These are phyloP conservation scores for Cladosporium cucumerinum DNA, from an alignment of 2,329 filamentous ascomycete genomes.

Conservation along the genomic window DNA sequence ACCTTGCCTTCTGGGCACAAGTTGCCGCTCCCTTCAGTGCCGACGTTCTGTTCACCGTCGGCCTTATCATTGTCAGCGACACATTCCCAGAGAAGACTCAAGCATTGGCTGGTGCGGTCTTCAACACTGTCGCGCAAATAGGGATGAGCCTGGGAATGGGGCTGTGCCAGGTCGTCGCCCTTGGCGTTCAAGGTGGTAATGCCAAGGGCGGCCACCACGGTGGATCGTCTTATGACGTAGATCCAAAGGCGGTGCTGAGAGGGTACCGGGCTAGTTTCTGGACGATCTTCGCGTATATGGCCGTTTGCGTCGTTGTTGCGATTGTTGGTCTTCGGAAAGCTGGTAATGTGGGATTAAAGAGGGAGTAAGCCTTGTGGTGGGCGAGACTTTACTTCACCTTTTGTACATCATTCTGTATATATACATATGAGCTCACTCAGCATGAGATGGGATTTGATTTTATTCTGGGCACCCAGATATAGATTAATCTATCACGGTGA, in stretches of 20 bases:
- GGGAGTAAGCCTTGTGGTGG: constrained; percentile 23
- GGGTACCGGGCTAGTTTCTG: constrained; percentile 42
- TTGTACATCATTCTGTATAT: not conserved
- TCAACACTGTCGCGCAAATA: constrained; percentile 45
- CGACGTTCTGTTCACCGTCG: constrained; percentile 10
- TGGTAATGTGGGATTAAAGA: constrained; percentile 41
- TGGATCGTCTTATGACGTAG: not conserved
- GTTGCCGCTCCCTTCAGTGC: constrained; percentile 17
- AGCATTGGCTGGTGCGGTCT: constrained; percentile 45
- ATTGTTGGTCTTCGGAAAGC: constrained; percentile 39
- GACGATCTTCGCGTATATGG: constrained; percentile 36
- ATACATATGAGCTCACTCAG: not conserved
- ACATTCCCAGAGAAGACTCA: constrained; percentile 39
- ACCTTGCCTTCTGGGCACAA: constrained; percentile 13
- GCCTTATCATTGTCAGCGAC: constrained; percentile 7
- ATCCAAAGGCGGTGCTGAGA: constrained; percentile 29
- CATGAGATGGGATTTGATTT: not conserved
- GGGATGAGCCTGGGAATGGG: constrained; percentile 41
- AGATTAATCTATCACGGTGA: not conserved
- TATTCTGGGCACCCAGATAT: not conserved
- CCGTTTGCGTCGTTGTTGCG: constrained; percentile 29
- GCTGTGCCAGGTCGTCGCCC: constrained; percentile 6
- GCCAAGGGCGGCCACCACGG: not conserved
- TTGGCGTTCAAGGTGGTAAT: not conserved
- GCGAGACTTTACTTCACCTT: too few species aligned